Percentiles rank a stretch among this genome's conserved stretches.
These are phyloP conservation scores for Blastobotrys muscicola DNA, from an alignment of 805 yeast species.

Conservation along the genomic window DNA sequence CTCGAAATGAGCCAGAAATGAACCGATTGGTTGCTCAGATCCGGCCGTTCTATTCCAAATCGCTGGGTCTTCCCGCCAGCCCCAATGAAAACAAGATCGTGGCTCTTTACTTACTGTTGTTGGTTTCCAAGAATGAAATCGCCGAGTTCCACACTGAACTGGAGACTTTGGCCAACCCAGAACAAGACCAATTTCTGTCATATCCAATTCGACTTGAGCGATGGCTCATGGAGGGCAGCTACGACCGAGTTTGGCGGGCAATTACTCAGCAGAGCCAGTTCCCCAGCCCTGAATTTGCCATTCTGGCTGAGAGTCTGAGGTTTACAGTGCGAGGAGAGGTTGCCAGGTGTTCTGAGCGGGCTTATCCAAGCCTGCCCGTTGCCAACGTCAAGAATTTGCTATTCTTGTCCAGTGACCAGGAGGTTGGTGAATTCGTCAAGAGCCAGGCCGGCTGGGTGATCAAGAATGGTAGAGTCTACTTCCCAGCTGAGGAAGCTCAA, in stretches of 20 bases:
- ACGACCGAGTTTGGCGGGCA: slow-evolving; percentile 80
- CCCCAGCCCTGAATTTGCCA: slow-evolving; percentile 61
- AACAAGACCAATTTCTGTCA: slow-evolving; percentile 59
- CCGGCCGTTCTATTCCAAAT: slow-evolving; percentile 59
- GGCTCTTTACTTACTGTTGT: slow-evolving; percentile 64
- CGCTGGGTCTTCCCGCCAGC: slow-evolving; percentile 35
- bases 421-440: slow-evolving; percentile 45
- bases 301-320: slow-evolving; percentile 67
- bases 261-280: slow-evolving; percentile 43
- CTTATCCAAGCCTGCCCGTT: slow-evolving; percentile 67
- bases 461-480: slow-evolving; percentile 33
- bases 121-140: slow-evolving; percentile 74
- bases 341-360: slow-evolving; percentile 70
- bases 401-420: slow-evolving; percentile 53
- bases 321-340: slow-evolving; percentile 79
- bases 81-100: slow-evolving; percentile 62
- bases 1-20: slow-evolving; percentile 52
- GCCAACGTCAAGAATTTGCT: slow-evolving; percentile 74
- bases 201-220: slow-evolving; percentile 87
- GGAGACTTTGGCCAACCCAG: slow-evolving; percentile 58
- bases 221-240: slow-evolving; percentile 94
- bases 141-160: slow-evolving; percentile 86
- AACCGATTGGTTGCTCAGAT: slow-evolving; percentile 66
- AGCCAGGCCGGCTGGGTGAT: slow-evolving; percentile 49
- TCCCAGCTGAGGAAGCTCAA: slow-evolving; percentile 28